Evolutionary conservation across 1,284 basidiomycete genomes (phyloP), one percentile per base, ranked within the genome.

Genomic region (Pisolithus thermaeus): DNA sequence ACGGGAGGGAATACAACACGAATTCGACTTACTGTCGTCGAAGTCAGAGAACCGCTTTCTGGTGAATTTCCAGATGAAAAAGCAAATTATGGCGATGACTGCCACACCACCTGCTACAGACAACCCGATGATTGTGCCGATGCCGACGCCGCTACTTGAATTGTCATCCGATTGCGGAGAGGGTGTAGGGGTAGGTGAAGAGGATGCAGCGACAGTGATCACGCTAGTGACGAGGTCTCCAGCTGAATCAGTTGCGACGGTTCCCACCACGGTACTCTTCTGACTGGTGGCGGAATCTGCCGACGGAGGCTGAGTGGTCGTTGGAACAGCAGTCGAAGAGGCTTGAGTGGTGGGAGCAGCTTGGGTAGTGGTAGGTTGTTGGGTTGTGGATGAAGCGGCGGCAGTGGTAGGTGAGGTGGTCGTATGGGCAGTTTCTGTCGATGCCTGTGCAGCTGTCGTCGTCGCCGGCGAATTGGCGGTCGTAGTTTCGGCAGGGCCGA

Each of bases 21-120:
- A 47, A 9, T 41, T 42, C 47, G 20, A 79, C 85, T 60, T 68
- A 87, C 87, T 83, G 70, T 87, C 84, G 61, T 90, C 85, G 60
- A 87, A 88, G 58, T 86, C 83, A 50, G 71, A 58, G 63, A 82
- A 81, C 56, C 84, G 81, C 65, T 90, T 91, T 59, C 84, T 77
- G 3, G 83, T 87, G 63, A 90, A 80, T 66, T 91, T 91, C 89
- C 89, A 91, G 38, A 87, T 70, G 58, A 89, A 78, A 71, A 91
- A 90, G 11, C 72, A 79, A 49, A 83, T 67, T 46, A 91, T 75
- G 9, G 78, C 83, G 58, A 91, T 68, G 20, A 83, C 65, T 27
- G 85, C 84, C 50, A 90, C 72, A 52, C 86, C 87, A 38, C 86
- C 88, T 9, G 87, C 83, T 25, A 91, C 86, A 0, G 86, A 83